These are phyloP conservation scores for Aspergillaceae sp. DNA, from an alignment of 2,329 filamentous ascomycete genomes.

Conservation along the genomic window DNA sequence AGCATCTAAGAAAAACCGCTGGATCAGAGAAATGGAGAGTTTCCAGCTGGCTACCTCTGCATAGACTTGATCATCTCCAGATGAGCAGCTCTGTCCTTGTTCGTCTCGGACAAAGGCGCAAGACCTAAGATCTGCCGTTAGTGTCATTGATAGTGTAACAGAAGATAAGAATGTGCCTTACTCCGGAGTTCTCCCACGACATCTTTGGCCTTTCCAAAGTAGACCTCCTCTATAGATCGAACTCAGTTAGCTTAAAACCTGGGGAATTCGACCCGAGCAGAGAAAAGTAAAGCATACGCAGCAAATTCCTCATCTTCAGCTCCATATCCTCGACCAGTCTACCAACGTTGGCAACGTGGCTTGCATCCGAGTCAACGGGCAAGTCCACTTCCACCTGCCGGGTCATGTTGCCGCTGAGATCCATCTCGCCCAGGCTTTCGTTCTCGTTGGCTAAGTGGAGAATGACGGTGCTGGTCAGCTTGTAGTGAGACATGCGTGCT, in stretches of 20 bases:
- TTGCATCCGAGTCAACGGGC: slow-evolving; percentile 78
- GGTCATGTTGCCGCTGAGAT: slow-evolving; percentile 96
- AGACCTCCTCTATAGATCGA: slow-evolving; percentile 67
- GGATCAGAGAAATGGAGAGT: too few species aligned
- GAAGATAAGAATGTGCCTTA: slow-evolving; percentile 24
- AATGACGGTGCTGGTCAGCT: slow-evolving; percentile 94
- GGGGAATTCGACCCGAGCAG: neutral
- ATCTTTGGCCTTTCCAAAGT: slow-evolving; percentile 98
- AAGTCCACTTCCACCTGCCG: slow-evolving; percentile 89
- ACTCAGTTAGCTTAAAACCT: slow-evolving; percentile 3
- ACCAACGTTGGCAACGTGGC: slow-evolving; percentile 93
- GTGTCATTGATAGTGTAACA: neutral
- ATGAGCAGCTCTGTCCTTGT: slow-evolving; percentile 75
- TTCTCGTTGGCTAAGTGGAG: slow-evolving; percentile 67
- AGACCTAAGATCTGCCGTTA: slow-evolving; percentile 42
- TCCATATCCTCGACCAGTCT: slow-evolving; percentile 98
- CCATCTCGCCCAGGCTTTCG: slow-evolving; percentile 68
- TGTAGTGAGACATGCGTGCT: slow-evolving; percentile 88
- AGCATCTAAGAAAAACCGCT: neutral
- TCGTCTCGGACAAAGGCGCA: slow-evolving; percentile 72
- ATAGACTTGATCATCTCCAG: slow-evolving; percentile 71
- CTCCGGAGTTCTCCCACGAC: slow-evolving; percentile 92
- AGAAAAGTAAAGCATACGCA: slow-evolving; percentile 47
- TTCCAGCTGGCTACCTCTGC: slow-evolving; percentile 25
- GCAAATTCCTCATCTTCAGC: slow-evolving; percentile 94